These are phyloP conservation scores for Mycena citricolor DNA, from an alignment of 1,284 basidiomycete genomes.

Conservation along the genomic window DNA sequence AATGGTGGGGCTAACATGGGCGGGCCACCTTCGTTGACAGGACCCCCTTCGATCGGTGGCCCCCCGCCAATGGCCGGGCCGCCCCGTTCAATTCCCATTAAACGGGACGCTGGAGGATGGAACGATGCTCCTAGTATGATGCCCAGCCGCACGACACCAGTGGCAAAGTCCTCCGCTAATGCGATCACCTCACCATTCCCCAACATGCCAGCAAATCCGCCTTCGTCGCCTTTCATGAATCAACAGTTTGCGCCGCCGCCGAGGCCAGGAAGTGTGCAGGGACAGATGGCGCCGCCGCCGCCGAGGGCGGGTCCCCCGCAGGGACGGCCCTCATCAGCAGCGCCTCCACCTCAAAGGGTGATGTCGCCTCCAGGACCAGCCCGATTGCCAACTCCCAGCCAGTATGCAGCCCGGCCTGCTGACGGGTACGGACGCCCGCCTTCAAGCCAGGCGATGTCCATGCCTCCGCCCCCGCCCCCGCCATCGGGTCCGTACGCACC, in stretches of 20 bases:
- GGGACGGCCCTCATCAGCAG: conserved; percentile 32
- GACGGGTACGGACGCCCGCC: conserved; percentile 10
- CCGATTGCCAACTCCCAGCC: conserved; percentile 38
- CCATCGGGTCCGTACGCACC: conserved; percentile 40
- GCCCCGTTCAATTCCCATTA: no score
- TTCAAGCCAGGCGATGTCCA: conserved; percentile 1
- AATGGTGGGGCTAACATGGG: no score
- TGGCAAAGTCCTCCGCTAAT: conserved; percentile 52
- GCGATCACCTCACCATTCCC: conserved; percentile 92
- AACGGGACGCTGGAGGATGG: conserved; percentile 82
- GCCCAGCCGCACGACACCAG: conserved; percentile 50
- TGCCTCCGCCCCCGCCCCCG: conserved; percentile 33
- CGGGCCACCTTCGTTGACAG: no score
- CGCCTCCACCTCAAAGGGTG: conserved; percentile 17
- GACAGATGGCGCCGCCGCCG: conserved; percentile 44
- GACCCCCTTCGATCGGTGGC: no score
- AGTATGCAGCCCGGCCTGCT: conserved; percentile 42
- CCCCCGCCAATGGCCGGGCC: no score
- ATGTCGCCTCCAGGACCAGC: conserved; percentile 27
- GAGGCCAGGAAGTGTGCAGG: conserved; percentile 60
- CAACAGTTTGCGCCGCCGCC: conserved; percentile 57
- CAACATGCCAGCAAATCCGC: conserved; percentile 48
- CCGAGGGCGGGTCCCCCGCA: conserved; percentile 33
- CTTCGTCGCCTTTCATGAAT: conserved; percentile 45
- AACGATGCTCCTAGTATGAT: conserved; percentile 80